Conservation (phyloP, 768 basidiomycete genomes). For the Naganishia randhawae region DNA sequence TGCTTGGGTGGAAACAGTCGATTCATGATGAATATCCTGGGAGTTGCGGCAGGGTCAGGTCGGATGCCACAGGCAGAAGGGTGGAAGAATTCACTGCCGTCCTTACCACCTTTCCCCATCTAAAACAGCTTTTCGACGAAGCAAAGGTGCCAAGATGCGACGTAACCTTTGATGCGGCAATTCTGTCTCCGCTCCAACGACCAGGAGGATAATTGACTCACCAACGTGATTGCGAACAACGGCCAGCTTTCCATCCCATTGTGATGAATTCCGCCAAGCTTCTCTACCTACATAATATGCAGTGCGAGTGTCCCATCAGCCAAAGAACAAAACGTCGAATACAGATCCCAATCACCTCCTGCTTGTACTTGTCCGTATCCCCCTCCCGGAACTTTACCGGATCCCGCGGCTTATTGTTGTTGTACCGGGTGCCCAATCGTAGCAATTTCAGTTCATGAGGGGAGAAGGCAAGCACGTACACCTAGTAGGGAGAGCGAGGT, state of each 20-base stretch:
- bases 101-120: no score
- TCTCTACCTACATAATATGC: not conserved
- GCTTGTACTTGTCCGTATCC: slow-evolving; percentile 26
- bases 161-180: no score
- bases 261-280: slow-evolving; percentile 24
- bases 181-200: not conserved
- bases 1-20: no score
- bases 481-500: slow-evolving; percentile 8
- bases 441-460: slow-evolving; percentile 28
- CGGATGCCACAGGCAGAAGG: no score
- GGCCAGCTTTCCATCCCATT: slow-evolving; percentile 27
- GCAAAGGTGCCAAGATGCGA: no score
- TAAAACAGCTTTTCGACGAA: no score
- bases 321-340: not conserved
- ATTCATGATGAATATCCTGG: no score
- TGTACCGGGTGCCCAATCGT: slow-evolving; percentile 20
- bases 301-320: not conserved
- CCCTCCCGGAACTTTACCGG: slow-evolving; percentile 22
- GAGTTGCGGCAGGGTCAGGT: no score
- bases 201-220: not conserved
- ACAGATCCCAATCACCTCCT: not conserved
- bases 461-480: slow-evolving; percentile 21
- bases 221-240: slow-evolving; percentile 9
- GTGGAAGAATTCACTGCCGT: no score
- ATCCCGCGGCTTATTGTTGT: slow-evolving; percentile 25